phyloP scores from a whole-genome alignment of 2,329 filamentous ascomycete genomes.

The Bipolaris victoriae region DNA sequence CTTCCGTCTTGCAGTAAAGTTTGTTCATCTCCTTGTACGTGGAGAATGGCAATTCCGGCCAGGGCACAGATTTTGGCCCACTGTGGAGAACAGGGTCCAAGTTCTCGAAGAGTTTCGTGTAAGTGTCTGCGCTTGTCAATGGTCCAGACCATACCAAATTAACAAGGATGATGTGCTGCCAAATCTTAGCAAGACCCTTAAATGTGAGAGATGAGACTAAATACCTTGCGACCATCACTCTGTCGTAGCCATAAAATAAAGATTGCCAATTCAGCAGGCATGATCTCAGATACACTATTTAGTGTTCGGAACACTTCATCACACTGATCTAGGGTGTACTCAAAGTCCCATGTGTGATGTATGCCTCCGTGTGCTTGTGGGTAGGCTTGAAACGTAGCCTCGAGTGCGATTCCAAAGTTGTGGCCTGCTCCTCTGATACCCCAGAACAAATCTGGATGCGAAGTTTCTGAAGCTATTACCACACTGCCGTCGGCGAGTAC shows the following conservation, averaged over 20 bases:
- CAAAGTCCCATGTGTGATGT: constrained; percentile 12
- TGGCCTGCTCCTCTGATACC: constrained; percentile 7
- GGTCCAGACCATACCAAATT: constrained; percentile 11
- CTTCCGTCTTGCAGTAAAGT: constrained; percentile 8
- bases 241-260: constrained; percentile 10
- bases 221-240: constrained; percentile 10
- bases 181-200: not conserved
- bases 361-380: constrained; percentile 6
- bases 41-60: constrained; percentile 11
- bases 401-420: constrained; percentile 10
- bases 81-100: constrained; percentile 2
- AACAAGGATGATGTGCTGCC: constrained; percentile 7
- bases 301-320: constrained; percentile 9
- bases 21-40: constrained; percentile 16
- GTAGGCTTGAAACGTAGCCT: constrained; percentile 8
- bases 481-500: constrained; percentile 6
- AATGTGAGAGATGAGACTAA: not conserved
- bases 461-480: not conserved
- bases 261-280: constrained; percentile 10
- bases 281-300: constrained; percentile 6
- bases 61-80: constrained; percentile 6
- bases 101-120: constrained; percentile 9
- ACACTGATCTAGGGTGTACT: constrained; percentile 8
- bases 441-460: constrained; percentile 6
- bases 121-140: not conserved